Base-by-base conservation (phyloP, 2,329 filamentous ascomycete genomes). In the Cladophialophora exuberans region DNA sequence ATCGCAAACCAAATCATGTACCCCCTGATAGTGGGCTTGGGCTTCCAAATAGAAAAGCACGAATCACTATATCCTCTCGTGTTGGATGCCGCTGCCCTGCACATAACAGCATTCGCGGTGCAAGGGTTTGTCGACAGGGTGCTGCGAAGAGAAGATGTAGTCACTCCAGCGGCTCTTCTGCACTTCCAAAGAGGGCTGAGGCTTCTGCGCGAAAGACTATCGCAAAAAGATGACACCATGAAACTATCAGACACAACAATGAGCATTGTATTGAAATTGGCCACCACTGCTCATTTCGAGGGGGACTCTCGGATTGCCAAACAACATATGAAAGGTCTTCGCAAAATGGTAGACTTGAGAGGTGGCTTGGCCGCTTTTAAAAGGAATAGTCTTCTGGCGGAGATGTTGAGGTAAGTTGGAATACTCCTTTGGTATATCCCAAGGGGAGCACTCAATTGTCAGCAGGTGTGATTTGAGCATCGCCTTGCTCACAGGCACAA, bases 311-410 rank as follows among this genome's bases (percentile, higher is more conserved):
- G 64, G 3, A 55, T 65, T 0, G 68, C 70, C 1, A 62, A 47
- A 6, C 62, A 71, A 17, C 72, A 76, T 47, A 64, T 75, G 50
- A 43, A 67, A 18, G 74, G 73, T 5, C 63, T 76, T 15, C 64
- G 64, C 15, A 72, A 65, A 54, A 72, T 77, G 5, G 65, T 75
- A 5, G 55, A 65, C 15, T 26, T 76, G 25, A 68, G 70, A 47
- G 73, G 73, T 2, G 73, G 73, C 0, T 23, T 74, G 1, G 25
- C 11, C 9, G 60, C 57, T 1, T 69, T 76, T 9, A 60, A 46
- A 4, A 36, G 64, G 6, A 71, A 70, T 20, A 75, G 73, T 43
- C 65, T 75, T 7, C 39, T 71, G 2, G 60, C 71, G 9, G 72
- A 76, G 42, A 61, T 73, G 22, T 49, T 69, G 2, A 69, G 36